Base-by-base conservation (phyloP, 176 grass and related monocot species). In the Ensete ventricosum region DNA sequence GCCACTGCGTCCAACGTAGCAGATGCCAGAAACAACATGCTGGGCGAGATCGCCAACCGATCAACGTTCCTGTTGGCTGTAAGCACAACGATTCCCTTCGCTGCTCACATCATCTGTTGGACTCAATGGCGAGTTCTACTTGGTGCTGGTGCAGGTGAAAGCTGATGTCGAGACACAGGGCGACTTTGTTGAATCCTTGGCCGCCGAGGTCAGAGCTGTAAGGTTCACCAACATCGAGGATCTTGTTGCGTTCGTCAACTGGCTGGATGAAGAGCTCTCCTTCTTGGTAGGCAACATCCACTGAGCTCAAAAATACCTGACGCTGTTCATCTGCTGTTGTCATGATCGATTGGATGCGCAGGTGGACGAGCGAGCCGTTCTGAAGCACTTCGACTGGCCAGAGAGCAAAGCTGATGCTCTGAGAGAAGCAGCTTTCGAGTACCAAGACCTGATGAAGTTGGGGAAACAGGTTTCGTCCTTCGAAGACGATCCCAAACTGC, bases 371-470 rank as follows among this genome's bases (percentile, higher is more conserved):
- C 64, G 90, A 66, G 94, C 90, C 72, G 94, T 98, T 62, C 82
- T 98, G 57, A 98, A 98, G 76, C 95, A 98, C 71, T 96, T 96
- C 12, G 92, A 96, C 80, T 96, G 92, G 92, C 89, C 87, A 72
- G 92, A 96, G 73, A 89, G 85, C 74, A 96, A 96, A 86, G 91
- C 92, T 22, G 89, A 96, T 84, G 92, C 92, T 73, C 59, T 92
- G 81, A 81, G 92, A 80, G 92, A 92, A 58, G 89, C 89, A 11
- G 76, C 87, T 67, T 96, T 92, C 60, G 89, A 96, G 72, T 81
- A 88, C 53, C 87, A 92, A 62, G 92, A 96, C 72, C 82, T 96
- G 70, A 11, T 84, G 50, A 96, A 96, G 71, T 71, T 98, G 78
- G 80, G 93, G 77, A 87, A 84, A 22, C 82, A 77, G 80, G 84